Evolutionary conservation across 495 filamentous ascomycete species (phyloP).

Genomic region (Trichoderma erinaceum): DNA sequence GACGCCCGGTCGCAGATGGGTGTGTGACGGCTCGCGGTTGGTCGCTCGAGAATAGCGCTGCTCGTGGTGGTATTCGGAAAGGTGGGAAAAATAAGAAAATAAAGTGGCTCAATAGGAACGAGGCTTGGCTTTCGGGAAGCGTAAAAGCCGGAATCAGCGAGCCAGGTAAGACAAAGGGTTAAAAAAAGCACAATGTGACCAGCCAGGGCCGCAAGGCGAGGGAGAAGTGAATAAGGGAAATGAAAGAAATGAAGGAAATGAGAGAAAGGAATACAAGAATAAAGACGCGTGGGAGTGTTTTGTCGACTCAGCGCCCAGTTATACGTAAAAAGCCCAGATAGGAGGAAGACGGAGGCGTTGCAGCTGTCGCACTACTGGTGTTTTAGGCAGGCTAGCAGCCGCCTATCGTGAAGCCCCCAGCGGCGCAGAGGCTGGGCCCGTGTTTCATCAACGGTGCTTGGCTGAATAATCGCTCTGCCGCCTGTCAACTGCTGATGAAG

Average conservation of each 20-base stretch:
- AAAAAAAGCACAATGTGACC: not conserved
- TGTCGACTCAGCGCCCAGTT: not conserved
- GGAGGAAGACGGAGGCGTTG: not conserved
- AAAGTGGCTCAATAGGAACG: not conserved
- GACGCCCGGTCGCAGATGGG: not conserved
- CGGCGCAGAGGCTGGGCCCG: not conserved
- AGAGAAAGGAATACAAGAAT: not conserved
- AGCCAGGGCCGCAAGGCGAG: not conserved
- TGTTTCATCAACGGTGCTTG: not conserved
- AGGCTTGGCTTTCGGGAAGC: not conserved
- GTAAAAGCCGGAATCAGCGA: not conserved
- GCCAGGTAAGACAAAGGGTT: not conserved
- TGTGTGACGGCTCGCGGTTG: not conserved
- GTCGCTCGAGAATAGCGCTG: not conserved
- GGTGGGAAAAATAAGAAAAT: not conserved
- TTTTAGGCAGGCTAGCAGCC: not conserved
- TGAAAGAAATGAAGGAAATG: not conserved
- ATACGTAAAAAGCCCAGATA: not conserved
- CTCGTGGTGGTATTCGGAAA: not conserved
- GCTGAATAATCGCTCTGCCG: not conserved
- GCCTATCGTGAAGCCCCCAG: conserved; percentile 1
- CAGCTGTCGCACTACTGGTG: not conserved
- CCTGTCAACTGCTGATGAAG: conserved; percentile 9
- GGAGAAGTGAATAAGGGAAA: not conserved
- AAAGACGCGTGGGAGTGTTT: not conserved